Evolutionary conservation across 1,284 basidiomycete species (phyloP).

Genomic region (Cutaneotrichosporon mucoides): DNA sequence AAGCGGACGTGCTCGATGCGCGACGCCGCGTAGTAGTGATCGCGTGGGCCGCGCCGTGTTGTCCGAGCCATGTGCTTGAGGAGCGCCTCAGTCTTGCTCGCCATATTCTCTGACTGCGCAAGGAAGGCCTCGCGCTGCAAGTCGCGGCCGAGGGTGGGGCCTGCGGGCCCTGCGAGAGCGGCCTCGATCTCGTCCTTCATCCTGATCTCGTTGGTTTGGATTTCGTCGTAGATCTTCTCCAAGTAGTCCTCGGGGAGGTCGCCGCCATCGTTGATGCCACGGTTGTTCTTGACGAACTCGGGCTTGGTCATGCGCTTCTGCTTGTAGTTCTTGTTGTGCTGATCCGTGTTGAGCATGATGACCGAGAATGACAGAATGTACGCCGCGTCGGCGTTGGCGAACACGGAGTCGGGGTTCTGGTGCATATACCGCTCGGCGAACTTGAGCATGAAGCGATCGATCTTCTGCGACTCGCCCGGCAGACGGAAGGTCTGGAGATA

Average conservation of each 20-base stretch:
- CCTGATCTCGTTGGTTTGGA: constrained; percentile 82
- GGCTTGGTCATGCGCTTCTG: constrained; percentile 77
- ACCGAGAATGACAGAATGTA: constrained; percentile 91
- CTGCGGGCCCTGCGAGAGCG: constrained; percentile 53
- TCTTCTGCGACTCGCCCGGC: constrained; percentile 94
- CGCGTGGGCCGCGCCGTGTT: constrained; percentile 64
- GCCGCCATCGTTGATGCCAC: constrained; percentile 84
- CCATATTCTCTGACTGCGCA: constrained; percentile 89
- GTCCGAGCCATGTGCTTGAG: constrained; percentile 85
- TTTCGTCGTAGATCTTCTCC: constrained; percentile 77
- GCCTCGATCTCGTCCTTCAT: constrained; percentile 94
- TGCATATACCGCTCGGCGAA: constrained; percentile 93
- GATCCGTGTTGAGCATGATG: constrained; percentile 93
- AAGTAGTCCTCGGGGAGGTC: constrained; percentile 84
- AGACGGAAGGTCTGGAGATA: constrained; percentile 92
- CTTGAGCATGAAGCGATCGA: constrained; percentile 98
- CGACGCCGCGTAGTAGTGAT: constrained; percentile 91
- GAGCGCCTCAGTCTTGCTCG: constrained; percentile 90
- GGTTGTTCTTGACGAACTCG: constrained; percentile 88
- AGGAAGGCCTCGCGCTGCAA: constrained; percentile 91
- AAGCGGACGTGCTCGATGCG: constrained; percentile 91
- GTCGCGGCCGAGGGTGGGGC: constrained; percentile 84
- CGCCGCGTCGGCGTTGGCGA: constrained; percentile 76
- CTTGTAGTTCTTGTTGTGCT: constrained; percentile 89
- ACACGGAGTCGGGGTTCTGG: constrained; percentile 71